phyloP scores from a whole-genome alignment of 176 grass and related monocot species.

The Zea luxurians region DNA sequence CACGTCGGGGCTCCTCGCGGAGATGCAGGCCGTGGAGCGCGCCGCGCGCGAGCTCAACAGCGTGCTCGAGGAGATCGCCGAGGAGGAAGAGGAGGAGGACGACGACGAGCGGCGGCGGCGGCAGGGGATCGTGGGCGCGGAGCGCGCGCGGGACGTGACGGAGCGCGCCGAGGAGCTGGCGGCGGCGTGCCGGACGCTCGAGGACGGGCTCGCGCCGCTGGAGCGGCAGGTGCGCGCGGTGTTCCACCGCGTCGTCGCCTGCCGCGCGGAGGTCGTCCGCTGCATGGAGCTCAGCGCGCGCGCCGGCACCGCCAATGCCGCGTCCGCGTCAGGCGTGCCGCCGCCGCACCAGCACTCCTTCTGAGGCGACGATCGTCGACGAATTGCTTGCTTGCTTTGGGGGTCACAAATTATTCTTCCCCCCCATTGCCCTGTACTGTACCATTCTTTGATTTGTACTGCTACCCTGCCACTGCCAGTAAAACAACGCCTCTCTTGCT shows the following conservation, averaged over 20 bases:
- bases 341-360: slow-evolving; percentile 43
- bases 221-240: slow-evolving; percentile 79
- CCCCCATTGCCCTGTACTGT: neutral
- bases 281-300: slow-evolving; percentile 55
- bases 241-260: slow-evolving; percentile 74
- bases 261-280: slow-evolving; percentile 61
- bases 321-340: slow-evolving; percentile 32
- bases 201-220: slow-evolving; percentile 68
- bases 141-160: slow-evolving; percentile 39
- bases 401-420: neutral
- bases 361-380: neutral
- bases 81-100: slow-evolving; percentile 21
- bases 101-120: neutral
- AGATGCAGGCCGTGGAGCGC: slow-evolving; percentile 73
- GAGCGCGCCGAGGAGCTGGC: slow-evolving; percentile 59
- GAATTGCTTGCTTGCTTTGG: neutral
- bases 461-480: neutral
- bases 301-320: slow-evolving; percentile 8
- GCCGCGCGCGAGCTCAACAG: slow-evolving; percentile 55
- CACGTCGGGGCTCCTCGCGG: slow-evolving; percentile 53
- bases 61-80: slow-evolving; percentile 54
- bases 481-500: neutral
- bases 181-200: slow-evolving; percentile 55
- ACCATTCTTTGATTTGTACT: slow-evolving; percentile 52
- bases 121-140: slow-evolving; percentile 20